Conservation (phyloP, 495 filamentous ascomycete genomes). For the Penicillium fimorum region DNA sequence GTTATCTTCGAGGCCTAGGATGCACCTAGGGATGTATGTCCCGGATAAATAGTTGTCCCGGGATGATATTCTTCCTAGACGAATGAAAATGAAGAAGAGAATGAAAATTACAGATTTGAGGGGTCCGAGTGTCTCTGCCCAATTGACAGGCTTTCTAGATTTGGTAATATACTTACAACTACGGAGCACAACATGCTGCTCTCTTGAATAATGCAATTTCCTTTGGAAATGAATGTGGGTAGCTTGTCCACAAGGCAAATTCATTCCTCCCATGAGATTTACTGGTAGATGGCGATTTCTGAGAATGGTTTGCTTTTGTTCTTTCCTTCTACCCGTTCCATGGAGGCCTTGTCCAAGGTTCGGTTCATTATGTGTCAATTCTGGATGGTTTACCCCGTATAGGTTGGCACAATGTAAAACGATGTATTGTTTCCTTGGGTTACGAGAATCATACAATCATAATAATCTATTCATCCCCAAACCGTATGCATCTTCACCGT, state of each 20-base stretch:
- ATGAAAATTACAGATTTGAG: background rate
- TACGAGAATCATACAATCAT: background rate
- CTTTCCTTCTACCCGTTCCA: background rate
- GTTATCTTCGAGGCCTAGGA: background rate
- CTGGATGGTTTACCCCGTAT: background rate
- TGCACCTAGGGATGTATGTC: background rate
- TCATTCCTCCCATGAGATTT: background rate
- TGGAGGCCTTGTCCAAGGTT: background rate
- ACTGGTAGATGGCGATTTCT: background rate
- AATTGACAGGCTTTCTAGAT: background rate
- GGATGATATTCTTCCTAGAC: background rate
- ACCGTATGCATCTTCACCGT: background rate
- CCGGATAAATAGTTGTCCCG: background rate
- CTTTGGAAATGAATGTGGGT: background rate
- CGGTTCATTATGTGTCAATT: background rate
- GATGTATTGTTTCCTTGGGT: background rate
- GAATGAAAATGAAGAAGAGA: background rate
- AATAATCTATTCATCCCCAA: background rate
- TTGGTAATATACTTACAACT: background rate
- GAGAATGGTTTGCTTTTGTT: background rate
- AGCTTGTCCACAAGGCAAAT: background rate
- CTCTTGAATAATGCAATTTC: background rate
- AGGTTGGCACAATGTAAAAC: background rate
- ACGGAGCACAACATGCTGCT: background rate
- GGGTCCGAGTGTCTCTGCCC: constrained; percentile 2